A percentile compares a stretch with the other conserved stretches of the same genome.
phyloP scores from a whole-genome alignment of 2,329 filamentous ascomycete species.

The Fusarium sp. region DNA sequence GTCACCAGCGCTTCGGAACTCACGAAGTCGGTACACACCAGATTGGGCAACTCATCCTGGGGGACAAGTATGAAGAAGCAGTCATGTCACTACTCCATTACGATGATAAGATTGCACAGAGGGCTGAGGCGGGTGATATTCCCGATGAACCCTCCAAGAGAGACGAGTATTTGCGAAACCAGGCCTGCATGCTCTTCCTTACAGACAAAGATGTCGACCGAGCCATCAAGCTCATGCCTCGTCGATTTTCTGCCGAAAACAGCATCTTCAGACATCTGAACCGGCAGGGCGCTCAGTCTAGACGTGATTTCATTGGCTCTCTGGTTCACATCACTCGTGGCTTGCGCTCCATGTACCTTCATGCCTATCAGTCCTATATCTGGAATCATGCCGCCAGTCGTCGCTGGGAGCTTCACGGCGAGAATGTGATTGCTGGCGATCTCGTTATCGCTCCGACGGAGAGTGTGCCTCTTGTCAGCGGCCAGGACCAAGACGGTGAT shows the following conservation, averaged over 20 bases:
- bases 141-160: slow-evolving; percentile 64
- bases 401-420: slow-evolving; percentile 81
- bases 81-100: slow-evolving; percentile 81
- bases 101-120: slow-evolving; percentile 67
- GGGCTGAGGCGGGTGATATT: slow-evolving; percentile 51
- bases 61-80: slow-evolving; percentile 82
- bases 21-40: slow-evolving; percentile 87
- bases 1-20: slow-evolving; percentile 95
- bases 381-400: slow-evolving; percentile 90
- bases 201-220: slow-evolving; percentile 66
- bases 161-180: slow-evolving; percentile 83
- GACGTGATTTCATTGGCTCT: slow-evolving; percentile 82
- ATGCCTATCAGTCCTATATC: slow-evolving; percentile 93
- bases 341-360: slow-evolving; percentile 92
- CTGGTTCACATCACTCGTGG: slow-evolving; percentile 82
- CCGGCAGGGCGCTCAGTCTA: slow-evolving; percentile 56
- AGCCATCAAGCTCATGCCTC: slow-evolving; percentile 76
- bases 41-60: slow-evolving; percentile 84
- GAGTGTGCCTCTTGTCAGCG: slow-evolving; percentile 53
- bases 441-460: slow-evolving; percentile 70
- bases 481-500: slow-evolving; percentile 70
- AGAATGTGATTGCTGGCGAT: slow-evolving; percentile 83
- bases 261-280: slow-evolving; percentile 82
- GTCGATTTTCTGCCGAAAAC: slow-evolving; percentile 83
- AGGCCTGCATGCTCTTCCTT: slow-evolving; percentile 80